phyloP scores from a whole-genome alignment of 2,329 filamentous ascomycete species.

The Hymenoscyphus fructigenus region DNA sequence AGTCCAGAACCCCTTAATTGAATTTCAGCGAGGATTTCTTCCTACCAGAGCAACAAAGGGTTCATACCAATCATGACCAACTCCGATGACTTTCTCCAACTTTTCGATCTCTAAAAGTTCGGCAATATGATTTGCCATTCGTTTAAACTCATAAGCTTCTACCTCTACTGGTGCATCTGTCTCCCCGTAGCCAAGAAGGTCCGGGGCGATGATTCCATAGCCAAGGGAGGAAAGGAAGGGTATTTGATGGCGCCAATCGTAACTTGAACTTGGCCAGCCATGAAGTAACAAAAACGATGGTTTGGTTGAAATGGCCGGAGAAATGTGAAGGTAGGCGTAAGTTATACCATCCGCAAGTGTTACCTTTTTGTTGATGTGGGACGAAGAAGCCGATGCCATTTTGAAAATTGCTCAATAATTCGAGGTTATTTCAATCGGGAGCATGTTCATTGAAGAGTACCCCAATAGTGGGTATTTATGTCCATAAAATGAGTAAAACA shows the following conservation, averaged over 20 bases:
- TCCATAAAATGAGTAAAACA: too few species aligned
- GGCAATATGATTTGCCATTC: constrained; percentile 35
- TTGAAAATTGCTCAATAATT: not conserved
- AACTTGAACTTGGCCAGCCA: constrained; percentile 43
- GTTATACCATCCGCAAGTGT: not conserved
- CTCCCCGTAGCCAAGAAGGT: constrained; percentile 59
- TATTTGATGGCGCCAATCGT: constrained; percentile 45
- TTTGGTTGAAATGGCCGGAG: constrained; percentile 16
- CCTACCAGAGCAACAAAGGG: not conserved
- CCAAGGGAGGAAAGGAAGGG: constrained; percentile 40
- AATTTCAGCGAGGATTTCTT: not conserved
- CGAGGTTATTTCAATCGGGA: not conserved
- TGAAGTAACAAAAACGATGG: constrained; percentile 43
- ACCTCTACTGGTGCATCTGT: constrained; percentile 41
- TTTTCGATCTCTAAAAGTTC: constrained; percentile 35
- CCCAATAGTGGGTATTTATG: not conserved
- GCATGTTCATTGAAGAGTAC: not conserved
- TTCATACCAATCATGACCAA: constrained; percentile 20
- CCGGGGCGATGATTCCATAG: constrained; percentile 52
- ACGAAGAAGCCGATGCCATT: constrained; percentile 1
- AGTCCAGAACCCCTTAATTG: constrained; percentile 16
- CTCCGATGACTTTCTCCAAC: constrained; percentile 15
- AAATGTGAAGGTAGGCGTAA: constrained; percentile 6
- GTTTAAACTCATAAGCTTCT: constrained; percentile 35
- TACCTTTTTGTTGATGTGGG: not conserved